Evolutionary conservation across 441 rosid species (phyloP), one percentile per base, ranked within the genome.

Genomic region (Hypseocharis bilobata): DNA sequence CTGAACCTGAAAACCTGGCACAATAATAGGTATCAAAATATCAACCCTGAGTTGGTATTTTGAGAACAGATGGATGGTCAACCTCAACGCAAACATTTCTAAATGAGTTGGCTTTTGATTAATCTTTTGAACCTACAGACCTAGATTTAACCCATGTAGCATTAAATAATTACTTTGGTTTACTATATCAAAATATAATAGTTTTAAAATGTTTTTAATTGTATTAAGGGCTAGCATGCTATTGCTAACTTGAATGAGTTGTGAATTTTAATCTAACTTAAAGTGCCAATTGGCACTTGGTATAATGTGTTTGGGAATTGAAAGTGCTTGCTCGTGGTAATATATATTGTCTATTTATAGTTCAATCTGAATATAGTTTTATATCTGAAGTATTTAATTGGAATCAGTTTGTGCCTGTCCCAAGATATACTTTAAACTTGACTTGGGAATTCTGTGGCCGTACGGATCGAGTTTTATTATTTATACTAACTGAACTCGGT

Each of bases 371-470:
- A 57, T 57, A 28, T 57, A 26, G 34, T 26, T 29, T 28, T 45
- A 0, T n/a, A n/a, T n/a, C n/a, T n/a, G n/a, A n/a, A n/a, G 26
- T n/a, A 49, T 49, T 3, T 49, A 51, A 20, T 20, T 51, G 27
- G 29, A 10, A 52, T 10, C 16, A 52, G 58, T 52, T 52, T 52
- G n/a, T 52, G 29, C n/a, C n/a, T n/a, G n/a, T n/a, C n/a, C n/a
- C n/a, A n/a, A n/a, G n/a, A n/a, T n/a, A n/a, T n/a, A n/a, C n/a
- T n/a, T n/a, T n/a, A n/a, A n/a, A 57, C 19, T 28, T 57, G 61
- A 27, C 61, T 28, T 57, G 61, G 29, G n/a, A 56, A n/a, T 57
- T 57, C n/a, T n/a, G 61, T 57, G 61, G 61, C 27, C 61, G 4
- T 27, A 57, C 30, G n/a, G 38, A 28, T 57, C 7, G 16, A 27